Conservation (phyloP, 306 rosid genomes). For the cucumber (Cucumis sativus) region DNA sequence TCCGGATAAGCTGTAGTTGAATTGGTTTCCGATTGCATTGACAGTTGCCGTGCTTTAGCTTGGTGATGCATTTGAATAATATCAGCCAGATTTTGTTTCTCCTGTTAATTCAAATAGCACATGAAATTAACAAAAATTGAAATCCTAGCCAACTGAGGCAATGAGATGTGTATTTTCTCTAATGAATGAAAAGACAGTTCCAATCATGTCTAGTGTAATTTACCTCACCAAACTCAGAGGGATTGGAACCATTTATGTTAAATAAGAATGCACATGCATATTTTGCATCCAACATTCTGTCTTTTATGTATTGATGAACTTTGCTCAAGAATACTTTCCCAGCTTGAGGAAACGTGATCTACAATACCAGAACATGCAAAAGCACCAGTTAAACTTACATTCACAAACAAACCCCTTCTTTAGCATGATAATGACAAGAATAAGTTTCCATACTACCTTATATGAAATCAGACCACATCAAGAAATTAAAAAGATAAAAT, state of each 20-base stretch:
- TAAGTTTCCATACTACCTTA: not conserved
- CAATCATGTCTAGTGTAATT: conserved; percentile 10
- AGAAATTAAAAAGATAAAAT: conserved; percentile 12
- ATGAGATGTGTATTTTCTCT: not conserved
- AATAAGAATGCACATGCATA: conserved; percentile 73
- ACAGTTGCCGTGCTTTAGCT: conserved; percentile 52
- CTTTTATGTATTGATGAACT: conserved; percentile 83
- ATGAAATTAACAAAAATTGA: conserved; percentile 10
- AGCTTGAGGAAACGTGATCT: conserved; percentile 75
- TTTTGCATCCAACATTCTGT: conserved; percentile 83
- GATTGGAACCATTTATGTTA: conserved; percentile 42
- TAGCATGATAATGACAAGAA: not conserved
- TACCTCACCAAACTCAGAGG: conserved; percentile 70
- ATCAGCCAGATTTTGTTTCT: conserved; percentile 66
- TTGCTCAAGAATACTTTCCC: conserved; percentile 60
- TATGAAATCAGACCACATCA: not conserved
- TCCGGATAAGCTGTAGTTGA: conserved; percentile 66
- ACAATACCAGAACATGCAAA: conserved; percentile 26
- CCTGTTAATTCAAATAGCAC: conserved; percentile 41
- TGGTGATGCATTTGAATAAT: conserved; percentile 86
- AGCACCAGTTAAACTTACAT: conserved; percentile 10
- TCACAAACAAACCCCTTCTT: not conserved
- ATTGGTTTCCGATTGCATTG: conserved; percentile 56
- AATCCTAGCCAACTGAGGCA: conserved; percentile 1
- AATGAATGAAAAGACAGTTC: conserved; percentile 4